These are phyloP conservation scores for Singerocomus inundabilis DNA, from an alignment of 1,284 basidiomycete genomes.

Conservation along the genomic window DNA sequence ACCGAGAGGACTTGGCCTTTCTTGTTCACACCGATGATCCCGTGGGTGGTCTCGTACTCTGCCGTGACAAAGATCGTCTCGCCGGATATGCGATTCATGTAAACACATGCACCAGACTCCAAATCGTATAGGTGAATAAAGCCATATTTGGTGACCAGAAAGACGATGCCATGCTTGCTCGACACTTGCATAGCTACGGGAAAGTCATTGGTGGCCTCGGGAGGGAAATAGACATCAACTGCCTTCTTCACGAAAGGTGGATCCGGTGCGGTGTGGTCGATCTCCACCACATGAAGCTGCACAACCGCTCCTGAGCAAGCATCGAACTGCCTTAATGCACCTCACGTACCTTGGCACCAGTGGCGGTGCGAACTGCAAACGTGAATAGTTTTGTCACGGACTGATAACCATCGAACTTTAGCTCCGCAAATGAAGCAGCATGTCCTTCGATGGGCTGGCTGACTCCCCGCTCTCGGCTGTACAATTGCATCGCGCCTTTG, in stretches of 20 bases:
- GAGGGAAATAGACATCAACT: slow-evolving; percentile 99
- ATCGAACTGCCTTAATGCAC: slow-evolving; percentile 11
- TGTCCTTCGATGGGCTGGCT: slow-evolving; percentile 99
- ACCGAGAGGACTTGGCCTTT: slow-evolving; percentile 99
- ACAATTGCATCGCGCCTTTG: slow-evolving; percentile 96
- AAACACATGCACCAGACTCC: slow-evolving; percentile 97
- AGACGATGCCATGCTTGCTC: slow-evolving; percentile 95
- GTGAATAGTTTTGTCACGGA: slow-evolving; percentile 90
- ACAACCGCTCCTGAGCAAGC: slow-evolving; percentile 14
- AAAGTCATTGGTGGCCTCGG: slow-evolving; percentile 98
- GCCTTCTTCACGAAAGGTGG: slow-evolving; percentile 98
- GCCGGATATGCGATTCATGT: slow-evolving; percentile 99
- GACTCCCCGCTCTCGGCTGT: slow-evolving; percentile 89
- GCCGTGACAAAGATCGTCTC: slow-evolving; percentile 99
- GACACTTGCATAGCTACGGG: slow-evolving; percentile 99
- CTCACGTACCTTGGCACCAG: slow-evolving; percentile 85
- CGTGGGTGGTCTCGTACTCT: slow-evolving; percentile 90
- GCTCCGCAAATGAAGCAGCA: slow-evolving; percentile 92
- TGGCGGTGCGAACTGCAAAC: slow-evolving; percentile 93
- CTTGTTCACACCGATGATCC: slow-evolving; percentile 99
- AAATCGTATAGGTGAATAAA: slow-evolving; percentile 99
- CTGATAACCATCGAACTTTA: slow-evolving; percentile 87
- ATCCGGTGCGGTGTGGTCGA: slow-evolving; percentile 94
- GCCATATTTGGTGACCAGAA: slow-evolving; percentile 98
- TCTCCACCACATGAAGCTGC: slow-evolving; percentile 97